Evolutionary conservation across 352 stramenopile species (phyloP), one percentile per base, ranked within the genome.

Genomic region (Phytopythium sindhum): DNA sequence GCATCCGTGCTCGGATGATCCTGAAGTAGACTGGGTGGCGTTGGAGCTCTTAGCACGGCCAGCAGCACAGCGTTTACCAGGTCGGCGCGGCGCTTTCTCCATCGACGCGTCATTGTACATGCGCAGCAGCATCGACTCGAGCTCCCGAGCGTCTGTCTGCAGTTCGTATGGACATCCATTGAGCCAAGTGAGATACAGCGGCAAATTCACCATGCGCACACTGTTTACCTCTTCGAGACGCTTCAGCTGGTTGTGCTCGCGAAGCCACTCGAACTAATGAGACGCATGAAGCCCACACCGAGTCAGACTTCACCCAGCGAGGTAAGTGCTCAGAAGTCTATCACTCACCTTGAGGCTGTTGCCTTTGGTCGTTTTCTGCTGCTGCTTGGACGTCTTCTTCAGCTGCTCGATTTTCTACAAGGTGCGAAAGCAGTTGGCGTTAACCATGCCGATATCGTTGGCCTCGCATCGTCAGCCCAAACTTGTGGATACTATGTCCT

Each of bases 101-200:
- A 67, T 57, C 41, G 66, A 81, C 3, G 83, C 72, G 11, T 90
- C 78, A 23, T 91, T 93, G 66, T 85, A 86, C 57, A 90, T 79
- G 0, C 76, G 77, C 50, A 93, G 41, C 15, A 93, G 61, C 7
- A 83, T 24, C 19, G 80, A 82, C 42, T 93, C 84, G 12, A 93
- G 69, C 9, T 93, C 84, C 62, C 83, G 88, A 4, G 75, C 65
- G 41, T 39, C 60, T 14, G 45, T 28, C 21, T 58, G 23, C 14
- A 15, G 50, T 39, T 45, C 15, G 39, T 6, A 21, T 5, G 12
- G 39, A 45, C 15, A 11, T 11, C 6, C 35, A 41, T 41, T 12
- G 21, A 45, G 39, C 21, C 39, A 45, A 15, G 39, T 15, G 21
- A 19, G 1, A n/a, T n/a, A 14, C 12, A 45, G 6, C 39, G 35